phyloP scores from a whole-genome alignment of 371 early-diverging fungal species.

The Mucor circinelloides region DNA sequence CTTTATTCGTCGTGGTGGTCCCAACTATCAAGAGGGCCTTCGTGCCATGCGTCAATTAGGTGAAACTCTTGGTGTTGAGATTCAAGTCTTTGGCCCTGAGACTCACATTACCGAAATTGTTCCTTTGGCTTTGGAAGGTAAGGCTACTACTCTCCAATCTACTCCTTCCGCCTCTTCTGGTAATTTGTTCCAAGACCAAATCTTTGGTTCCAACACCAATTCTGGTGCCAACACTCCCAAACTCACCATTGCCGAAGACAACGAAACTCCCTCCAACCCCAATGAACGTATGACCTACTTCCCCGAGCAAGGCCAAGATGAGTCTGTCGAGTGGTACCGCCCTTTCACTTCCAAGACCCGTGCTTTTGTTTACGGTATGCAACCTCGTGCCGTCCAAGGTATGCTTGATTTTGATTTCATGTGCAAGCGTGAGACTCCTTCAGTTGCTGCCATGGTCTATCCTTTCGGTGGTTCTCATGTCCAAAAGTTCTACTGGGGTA shows the following conservation, averaged over 20 bases:
- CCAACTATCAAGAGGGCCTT: conserved; percentile 98
- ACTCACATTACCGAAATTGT: conserved; percentile 98
- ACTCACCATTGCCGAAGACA: conserved; percentile 38
- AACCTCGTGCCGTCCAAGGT: conserved; percentile 98
- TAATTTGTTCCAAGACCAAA: conserved; percentile 67
- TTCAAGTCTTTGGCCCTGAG: conserved; percentile 97
- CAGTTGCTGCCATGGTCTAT: conserved; percentile 98
- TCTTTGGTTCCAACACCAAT: conserved; percentile 49
- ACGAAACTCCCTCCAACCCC: conserved; percentile 42
- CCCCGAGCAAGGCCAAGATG: conserved; percentile 25
- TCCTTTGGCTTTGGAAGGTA: conserved; percentile 84
- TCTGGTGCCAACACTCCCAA: conserved; percentile 42
- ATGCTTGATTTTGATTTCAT: conserved; percentile 99
- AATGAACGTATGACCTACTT: conserved; percentile 66
- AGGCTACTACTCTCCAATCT: conserved; percentile 26
- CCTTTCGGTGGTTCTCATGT: conserved; percentile 98
- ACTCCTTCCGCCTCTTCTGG: conserved; percentile 55
- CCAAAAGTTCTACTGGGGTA: conserved; percentile 99
- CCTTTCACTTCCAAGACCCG: conserved; percentile 93
- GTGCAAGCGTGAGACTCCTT: conserved; percentile 94
- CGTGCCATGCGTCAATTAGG: conserved; percentile 93
- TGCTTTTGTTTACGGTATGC: conserved; percentile 97
- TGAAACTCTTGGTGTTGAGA: conserved; percentile 89
- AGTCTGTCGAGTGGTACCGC: conserved; percentile 60
- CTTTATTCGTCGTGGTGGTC: conserved; percentile 97